Evolutionary conservation across 306 rosid species (phyloP).

Genomic region (Prosopis cineraria): DNA sequence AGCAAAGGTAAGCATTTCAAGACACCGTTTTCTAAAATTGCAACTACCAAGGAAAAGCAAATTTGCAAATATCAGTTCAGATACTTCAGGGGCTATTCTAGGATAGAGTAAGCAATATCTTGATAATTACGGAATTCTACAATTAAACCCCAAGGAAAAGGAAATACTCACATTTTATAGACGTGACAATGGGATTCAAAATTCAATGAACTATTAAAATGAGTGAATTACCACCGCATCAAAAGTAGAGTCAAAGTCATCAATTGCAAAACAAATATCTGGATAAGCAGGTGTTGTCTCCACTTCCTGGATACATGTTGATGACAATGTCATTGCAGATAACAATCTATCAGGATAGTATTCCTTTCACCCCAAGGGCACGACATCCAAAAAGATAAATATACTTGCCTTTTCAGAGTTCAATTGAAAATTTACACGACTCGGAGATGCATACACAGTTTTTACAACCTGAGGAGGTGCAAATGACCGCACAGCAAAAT

Average conservation of each 20-base stretch:
- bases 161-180: not conserved
- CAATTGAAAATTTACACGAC: conserved; percentile 91
- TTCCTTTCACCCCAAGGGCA: not conserved
- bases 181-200: conserved; percentile 17
- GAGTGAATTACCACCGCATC: conserved; percentile 87
- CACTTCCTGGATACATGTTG: conserved; percentile 69
- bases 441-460: conserved; percentile 97
- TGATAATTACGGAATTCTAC: conserved; percentile 13
- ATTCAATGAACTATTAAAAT: conserved; percentile 27
- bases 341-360: conserved; percentile 18
- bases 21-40: conserved; percentile 15
- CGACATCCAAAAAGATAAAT: conserved; percentile 7
- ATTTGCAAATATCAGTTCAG: not conserved
- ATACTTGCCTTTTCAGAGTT: conserved; percentile 80
- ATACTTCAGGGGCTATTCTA: conserved; percentile 18
- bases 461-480: conserved; percentile 75
- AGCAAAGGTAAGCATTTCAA: conserved; percentile 21
- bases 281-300: conserved; percentile 99
- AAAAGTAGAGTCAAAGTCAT: conserved; percentile 98
- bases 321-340: conserved; percentile 36
- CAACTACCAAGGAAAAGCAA: conserved; percentile 28
- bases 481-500: conserved; percentile 25
- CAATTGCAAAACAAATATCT: conserved; percentile 93
- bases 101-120: not conserved
- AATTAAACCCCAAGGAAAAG: conserved; percentile 21